Base-by-base conservation (phyloP, 2,329 filamentous ascomycete species). In the Sporothrix mexicana region DNA sequence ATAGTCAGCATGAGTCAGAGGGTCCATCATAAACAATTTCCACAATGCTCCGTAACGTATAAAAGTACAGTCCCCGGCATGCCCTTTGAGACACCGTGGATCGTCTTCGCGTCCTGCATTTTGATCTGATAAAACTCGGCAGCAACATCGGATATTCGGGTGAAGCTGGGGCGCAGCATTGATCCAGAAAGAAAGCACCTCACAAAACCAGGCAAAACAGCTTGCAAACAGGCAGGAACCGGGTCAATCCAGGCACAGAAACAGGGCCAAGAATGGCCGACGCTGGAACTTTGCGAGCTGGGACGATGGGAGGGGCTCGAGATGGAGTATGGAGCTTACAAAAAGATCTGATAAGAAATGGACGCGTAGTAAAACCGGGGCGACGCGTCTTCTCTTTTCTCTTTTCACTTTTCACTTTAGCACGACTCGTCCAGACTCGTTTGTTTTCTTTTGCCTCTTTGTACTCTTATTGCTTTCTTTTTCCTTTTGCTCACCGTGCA, bases 301-400 rank as follows among this genome's bases (percentile, higher is more conserved):
- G n/a, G 43, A 23, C 12, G 57, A 66, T 17, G 17, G 2, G 45
- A 13, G 3, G 59, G 57, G 57, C 9, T n/a, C 17, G 41, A 8
- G 2, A 43, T 15, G 53, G 68, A 8, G 23, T 10, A 10, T n/a
- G n/a, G n/a, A n/a, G n/a, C n/a, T n/a, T n/a, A 3, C 47, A 5
- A 57, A 30, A 45, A 66, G 73, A 74, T 74, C 64, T 72, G 73
- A 74, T 74, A 68, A 72, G 73, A 72, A 23, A 43, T 72, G 55
- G n/a, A 20, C 69, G 47, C 41, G 62, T 51, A 51, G 41, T 49
- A 20, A 36, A 36, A 17, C 61, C 30, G 30, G 30, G 30, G 20
- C 13, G 71, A 72, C 67, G 57, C 71, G 71, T 71, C 25, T 41
- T 36, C 15, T 41, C 9, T 25, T 57, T 4, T 20, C n/a, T 49